Conservation (phyloP, 441 rosid genomes). For the Macaranga tanarius region DNA sequence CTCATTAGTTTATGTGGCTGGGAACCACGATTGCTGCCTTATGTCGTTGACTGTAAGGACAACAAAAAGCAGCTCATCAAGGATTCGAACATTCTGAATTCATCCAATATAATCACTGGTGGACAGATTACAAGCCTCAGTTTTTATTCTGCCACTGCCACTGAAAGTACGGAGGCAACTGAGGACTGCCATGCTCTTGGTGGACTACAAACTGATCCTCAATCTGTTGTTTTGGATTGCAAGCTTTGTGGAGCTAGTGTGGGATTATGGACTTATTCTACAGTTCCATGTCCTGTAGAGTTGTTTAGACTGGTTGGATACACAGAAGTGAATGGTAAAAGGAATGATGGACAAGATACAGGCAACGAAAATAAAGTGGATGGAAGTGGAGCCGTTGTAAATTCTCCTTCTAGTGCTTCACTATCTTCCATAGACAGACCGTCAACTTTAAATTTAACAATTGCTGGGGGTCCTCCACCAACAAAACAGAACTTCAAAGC, state of each 20-base stretch:
- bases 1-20: slow-evolving; percentile 87
- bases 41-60: slow-evolving; percentile 67
- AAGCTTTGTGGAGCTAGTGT: slow-evolving; percentile 90
- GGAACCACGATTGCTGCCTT: slow-evolving; percentile 83
- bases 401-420: slow-evolving; percentile 28
- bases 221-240: slow-evolving; percentile 83
- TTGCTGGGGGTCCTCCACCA: slow-evolving; percentile 98
- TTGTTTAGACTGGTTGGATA: slow-evolving; percentile 66
- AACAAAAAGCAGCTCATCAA: slow-evolving; percentile 34
- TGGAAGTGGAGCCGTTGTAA: slow-evolving; percentile 17
- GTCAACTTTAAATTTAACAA: slow-evolving; percentile 58
- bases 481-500: slow-evolving; percentile 87
- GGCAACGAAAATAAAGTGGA: slow-evolving; percentile 30
- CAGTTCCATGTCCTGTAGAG: slow-evolving; percentile 69
- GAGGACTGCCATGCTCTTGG: slow-evolving; percentile 30
- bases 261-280: slow-evolving; percentile 84
- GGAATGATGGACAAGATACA: slow-evolving; percentile 30
- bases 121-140: slow-evolving; percentile 41
- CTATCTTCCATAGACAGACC: slow-evolving; percentile 28
- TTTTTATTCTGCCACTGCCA: slow-evolving; percentile 27
- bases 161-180: slow-evolving; percentile 33
- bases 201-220: slow-evolving; percentile 55
- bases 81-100: slow-evolving; percentile 37
- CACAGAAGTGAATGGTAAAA: slow-evolving; percentile 44
- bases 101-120: slow-evolving; percentile 38